Conservation (phyloP, 2,329 filamentous ascomycete species). For the Spiromastix sp. region DNA sequence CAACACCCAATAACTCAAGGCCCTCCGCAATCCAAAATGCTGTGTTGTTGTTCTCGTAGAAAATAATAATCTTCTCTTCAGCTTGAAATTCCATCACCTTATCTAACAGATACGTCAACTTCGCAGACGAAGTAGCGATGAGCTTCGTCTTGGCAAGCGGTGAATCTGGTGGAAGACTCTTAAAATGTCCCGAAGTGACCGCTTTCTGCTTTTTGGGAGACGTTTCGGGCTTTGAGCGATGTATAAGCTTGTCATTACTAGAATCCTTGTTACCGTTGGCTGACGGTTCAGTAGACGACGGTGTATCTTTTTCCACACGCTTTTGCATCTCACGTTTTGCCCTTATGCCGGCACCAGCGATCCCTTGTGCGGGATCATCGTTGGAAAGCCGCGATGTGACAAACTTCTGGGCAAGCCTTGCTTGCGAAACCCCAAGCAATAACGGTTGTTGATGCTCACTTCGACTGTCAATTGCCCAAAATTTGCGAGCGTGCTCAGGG, state of each 20-base stretch:
- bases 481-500: constrained; percentile 46
- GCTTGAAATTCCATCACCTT: constrained; percentile 57
- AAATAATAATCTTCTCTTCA: constrained; percentile 78
- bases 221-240: constrained; percentile 18
- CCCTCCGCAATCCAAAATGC: constrained; percentile 78
- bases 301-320: neutral
- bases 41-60: constrained; percentile 81
- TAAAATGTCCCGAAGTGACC: constrained; percentile 13
- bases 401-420: constrained; percentile 45
- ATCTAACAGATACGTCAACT: constrained; percentile 76
- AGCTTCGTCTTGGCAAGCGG: constrained; percentile 52
- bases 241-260: constrained; percentile 11
- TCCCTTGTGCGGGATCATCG: constrained; percentile 28
- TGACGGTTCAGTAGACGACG: neutral
- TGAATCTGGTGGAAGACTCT: constrained; percentile 29
- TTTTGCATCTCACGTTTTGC: constrained; percentile 17
- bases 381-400: constrained; percentile 32
- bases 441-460: constrained; percentile 34
- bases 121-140: constrained; percentile 73
- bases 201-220: constrained; percentile 22
- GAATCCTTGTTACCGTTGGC: constrained; percentile 8
- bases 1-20: constrained; percentile 59
- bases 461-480: constrained; percentile 56
- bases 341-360: constrained; percentile 32
- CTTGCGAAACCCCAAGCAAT: constrained; percentile 48